A percentile compares a stretch with the other conserved stretches of the same genome.
Conservation (phyloP, 306 rosid genomes). For the Prinsepia uniflora region DNA sequence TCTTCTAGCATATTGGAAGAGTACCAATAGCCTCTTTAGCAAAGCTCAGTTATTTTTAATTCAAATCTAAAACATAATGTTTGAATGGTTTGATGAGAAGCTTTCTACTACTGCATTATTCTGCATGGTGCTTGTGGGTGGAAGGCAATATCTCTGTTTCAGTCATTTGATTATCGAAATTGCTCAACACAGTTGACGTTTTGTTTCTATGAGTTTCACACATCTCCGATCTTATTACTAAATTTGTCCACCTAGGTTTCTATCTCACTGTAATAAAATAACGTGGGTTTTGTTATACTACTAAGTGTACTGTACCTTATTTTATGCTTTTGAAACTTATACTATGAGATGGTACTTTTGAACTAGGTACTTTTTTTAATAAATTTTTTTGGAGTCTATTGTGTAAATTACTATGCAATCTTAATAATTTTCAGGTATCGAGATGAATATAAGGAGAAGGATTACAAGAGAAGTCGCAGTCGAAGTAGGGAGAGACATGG, state of each 20-base stretch:
- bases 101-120: not conserved
- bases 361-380: not conserved
- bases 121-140: not conserved
- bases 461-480: slow-evolving; percentile 56
- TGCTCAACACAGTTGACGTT: not conserved
- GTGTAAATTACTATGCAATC: slow-evolving; percentile 4
- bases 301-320: not conserved
- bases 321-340: not conserved
- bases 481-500: slow-evolving; percentile 62
- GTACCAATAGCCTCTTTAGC: not conserved
- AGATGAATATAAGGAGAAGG: slow-evolving; percentile 57
- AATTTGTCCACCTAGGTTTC: not conserved
- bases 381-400: not conserved
- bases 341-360: not conserved
- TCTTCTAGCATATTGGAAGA: not conserved
- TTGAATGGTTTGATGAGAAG: not conserved
- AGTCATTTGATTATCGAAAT: not conserved
- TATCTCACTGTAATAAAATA: not conserved
- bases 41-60: not conserved
- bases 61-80: not conserved
- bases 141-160: not conserved
- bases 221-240: no score
- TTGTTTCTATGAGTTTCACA: not conserved
- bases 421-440: slow-evolving; percentile 37
- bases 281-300: not conserved